A percentile compares a stretch with the other conserved stretches of the same genome.
Conservation (phyloP, 2,329 filamentous ascomycete species). For the Verticillium albo-atrum region DNA sequence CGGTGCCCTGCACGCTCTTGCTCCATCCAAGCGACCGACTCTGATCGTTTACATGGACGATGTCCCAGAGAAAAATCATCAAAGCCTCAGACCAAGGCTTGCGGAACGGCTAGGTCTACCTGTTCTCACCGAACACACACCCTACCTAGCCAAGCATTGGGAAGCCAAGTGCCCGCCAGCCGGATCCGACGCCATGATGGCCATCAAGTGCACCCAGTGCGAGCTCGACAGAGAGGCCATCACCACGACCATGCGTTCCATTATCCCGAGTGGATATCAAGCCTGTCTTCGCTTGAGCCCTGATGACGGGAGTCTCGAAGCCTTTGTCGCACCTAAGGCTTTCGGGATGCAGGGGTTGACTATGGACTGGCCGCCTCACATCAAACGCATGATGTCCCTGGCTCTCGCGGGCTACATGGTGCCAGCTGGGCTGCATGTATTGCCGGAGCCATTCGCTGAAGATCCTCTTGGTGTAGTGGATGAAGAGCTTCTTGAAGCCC, state of each 20-base stretch:
- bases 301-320: constrained; percentile 8
- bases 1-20: constrained; percentile 39
- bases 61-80: constrained; percentile 51
- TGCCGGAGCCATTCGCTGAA: constrained; percentile 28
- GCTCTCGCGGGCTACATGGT: constrained; percentile 28
- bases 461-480: constrained; percentile 26
- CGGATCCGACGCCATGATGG: constrained; percentile 37
- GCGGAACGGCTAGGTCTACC: constrained; percentile 41
- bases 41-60: constrained; percentile 51
- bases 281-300: constrained; percentile 9
- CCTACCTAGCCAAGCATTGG: constrained; percentile 40
- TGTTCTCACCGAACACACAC: constrained; percentile 37
- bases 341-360: background rate
- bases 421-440: constrained; percentile 28
- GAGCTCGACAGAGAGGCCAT: constrained; percentile 22
- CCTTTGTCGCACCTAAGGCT: constrained; percentile 17
- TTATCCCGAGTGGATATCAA: constrained; percentile 12
- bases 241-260: constrained; percentile 15
- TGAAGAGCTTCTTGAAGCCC: constrained; percentile 25
- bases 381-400: constrained; percentile 10
- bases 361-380: constrained; percentile 3
- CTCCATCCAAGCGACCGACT: constrained; percentile 48
- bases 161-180: constrained; percentile 42
- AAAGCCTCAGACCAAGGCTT: constrained; percentile 48
- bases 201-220: constrained; percentile 31